phyloP scores from a whole-genome alignment of 768 basidiomycete species.

The Phallus indusiatus region DNA sequence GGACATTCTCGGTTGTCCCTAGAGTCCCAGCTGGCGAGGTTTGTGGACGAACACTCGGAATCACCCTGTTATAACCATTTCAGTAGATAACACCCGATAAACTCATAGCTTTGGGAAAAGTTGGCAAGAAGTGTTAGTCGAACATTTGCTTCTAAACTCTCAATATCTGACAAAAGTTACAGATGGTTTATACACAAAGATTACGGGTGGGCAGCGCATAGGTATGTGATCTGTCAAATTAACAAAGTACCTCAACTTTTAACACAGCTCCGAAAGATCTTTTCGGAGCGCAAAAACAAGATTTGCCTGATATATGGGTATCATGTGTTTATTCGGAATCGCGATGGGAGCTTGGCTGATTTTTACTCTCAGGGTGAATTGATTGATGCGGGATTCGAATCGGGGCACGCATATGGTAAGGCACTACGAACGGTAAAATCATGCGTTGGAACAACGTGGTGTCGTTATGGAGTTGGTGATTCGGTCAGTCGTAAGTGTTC shows the following conservation, averaged over 20 bases:
- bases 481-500: constrained; percentile 43
- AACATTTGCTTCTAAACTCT: not conserved
- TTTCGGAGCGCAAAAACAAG: constrained; percentile 62
- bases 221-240: not conserved
- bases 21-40: constrained; percentile 63
- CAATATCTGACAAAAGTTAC: too few species aligned
- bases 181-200: constrained; percentile 56
- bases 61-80: not conserved
- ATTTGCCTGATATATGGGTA: constrained; percentile 58
- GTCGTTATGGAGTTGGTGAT: constrained; percentile 65
- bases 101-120: constrained; percentile 51
- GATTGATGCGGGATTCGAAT: constrained; percentile 58
- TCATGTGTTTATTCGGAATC: not conserved
- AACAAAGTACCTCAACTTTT: too few species aligned
- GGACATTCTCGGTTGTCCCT: constrained; percentile 64
- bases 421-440: constrained; percentile 66
- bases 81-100: constrained; percentile 48
- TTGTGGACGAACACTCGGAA: not conserved
- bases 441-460: constrained; percentile 42
- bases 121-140: constrained; percentile 51
- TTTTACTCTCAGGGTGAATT: constrained; percentile 30
- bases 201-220: constrained; percentile 29
- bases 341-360: not conserved
- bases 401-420: constrained; percentile 67
- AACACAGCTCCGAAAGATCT: constrained; percentile 29